Evolutionary conservation across 192 early-diverging fungal species (phyloP), one percentile per base, ranked within the genome.

Genomic region (Lobosporangium transversale): DNA sequence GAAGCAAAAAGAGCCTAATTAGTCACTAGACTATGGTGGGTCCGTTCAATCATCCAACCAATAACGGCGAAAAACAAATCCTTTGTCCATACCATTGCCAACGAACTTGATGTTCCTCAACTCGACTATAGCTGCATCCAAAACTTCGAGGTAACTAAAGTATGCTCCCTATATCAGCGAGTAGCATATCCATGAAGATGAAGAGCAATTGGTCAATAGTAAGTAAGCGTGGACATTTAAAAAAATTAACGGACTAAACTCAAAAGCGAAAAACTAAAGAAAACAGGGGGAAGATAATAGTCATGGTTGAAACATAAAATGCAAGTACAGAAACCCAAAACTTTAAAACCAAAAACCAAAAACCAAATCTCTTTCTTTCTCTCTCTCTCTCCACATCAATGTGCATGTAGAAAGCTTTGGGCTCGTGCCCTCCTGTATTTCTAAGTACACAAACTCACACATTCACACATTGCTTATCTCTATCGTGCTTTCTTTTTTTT

Each of bases 101-200:
- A 87, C 67, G 59, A 87, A 87, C 63, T 84, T 85, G 47, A 84
- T 79, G 57, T 76, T 80, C 31, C 78, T 33, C 26, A 87, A 55
- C 53, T 83, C 67, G 30, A 66, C 27, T 14, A 81, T 31, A n/a
- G 76, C 64, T 20, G 66, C 44, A 44, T 87, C 80, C 35, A 79
- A 65, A n/a, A 68, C 29, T 52, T 51, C 61, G 30, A 85, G 58
- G 57, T 80, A 82, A 30, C 73, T 47, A 32, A 73, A 64, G 56
- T 86, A 86, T n/a, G 85, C 86, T 32, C 85, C 86, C 86, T 87
- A 62, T n/a, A n/a, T n/a, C n/a, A n/a, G n/a, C n/a, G n/a, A n/a
- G n/a, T n/a, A n/a, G n/a, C n/a, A n/a, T n/a, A n/a, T n/a, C n/a
- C n/a, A n/a, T n/a, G 37, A 57, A 40, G n/a, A 26, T 26, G 51